A percentile compares a stretch with the other conserved stretches of the same genome.
Conservation (phyloP, 805 yeast genomes). For the Nakazawaea wyomingensis region DNA sequence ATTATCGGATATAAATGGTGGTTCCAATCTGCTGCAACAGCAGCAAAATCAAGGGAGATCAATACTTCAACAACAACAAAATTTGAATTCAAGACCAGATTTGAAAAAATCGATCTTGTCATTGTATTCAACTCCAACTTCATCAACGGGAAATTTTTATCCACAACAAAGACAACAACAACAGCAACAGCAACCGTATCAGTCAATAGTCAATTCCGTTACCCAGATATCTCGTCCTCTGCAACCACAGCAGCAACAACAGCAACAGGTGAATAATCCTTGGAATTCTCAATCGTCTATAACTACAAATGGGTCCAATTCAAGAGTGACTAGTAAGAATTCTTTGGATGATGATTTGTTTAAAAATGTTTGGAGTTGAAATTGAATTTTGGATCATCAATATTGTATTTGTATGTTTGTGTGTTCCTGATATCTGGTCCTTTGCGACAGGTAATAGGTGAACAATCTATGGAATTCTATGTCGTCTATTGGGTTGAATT, state of each 20-base stretch:
- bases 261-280: slow-evolving; percentile 14
- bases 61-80: slow-evolving; percentile 15
- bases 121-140: slow-evolving; percentile 65
- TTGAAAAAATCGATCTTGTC: slow-evolving; percentile 89
- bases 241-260: slow-evolving; percentile 12
- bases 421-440: too few species aligned
- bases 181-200: slow-evolving; percentile 32
- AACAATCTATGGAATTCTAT: too few species aligned
- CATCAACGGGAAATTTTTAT: slow-evolving; percentile 56
- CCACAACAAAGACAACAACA: slow-evolving; percentile 77
- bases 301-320: neutral
- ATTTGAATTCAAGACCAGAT: slow-evolving; percentile 57
- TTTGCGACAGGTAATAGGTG: too few species aligned
- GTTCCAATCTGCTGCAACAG: neutral
- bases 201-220: slow-evolving; percentile 20
- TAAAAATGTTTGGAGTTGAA: slow-evolving; percentile 63
- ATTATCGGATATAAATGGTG: neutral
- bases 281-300: neutral
- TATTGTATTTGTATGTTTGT: too few species aligned
- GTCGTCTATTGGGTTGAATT: too few species aligned
- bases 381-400: too few species aligned
- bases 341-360: slow-evolving; percentile 57
- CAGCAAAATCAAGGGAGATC: slow-evolving; percentile 16
- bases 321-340: slow-evolving; percentile 12
- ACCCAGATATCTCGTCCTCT: slow-evolving; percentile 13